These are phyloP conservation scores for Fusarium brevicatenulatum DNA, from an alignment of 2,329 filamentous ascomycete genomes.

Conservation along the genomic window DNA sequence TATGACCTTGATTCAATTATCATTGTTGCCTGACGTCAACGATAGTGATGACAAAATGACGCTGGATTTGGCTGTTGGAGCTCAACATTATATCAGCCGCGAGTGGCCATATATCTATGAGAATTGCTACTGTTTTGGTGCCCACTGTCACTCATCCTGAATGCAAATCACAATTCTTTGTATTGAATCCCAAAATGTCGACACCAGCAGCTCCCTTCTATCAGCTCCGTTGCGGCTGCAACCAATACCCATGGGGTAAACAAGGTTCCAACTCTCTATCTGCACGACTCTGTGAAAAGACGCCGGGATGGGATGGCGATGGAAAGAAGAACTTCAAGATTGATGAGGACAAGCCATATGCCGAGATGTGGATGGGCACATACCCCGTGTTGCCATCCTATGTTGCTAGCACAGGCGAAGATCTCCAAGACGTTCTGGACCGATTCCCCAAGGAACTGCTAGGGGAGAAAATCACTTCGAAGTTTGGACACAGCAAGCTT, in stretches of 20 bases:
- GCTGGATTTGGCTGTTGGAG: not conserved
- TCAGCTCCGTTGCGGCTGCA: conserved; percentile 58
- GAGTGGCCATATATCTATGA: not conserved
- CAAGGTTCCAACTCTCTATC: conserved; percentile 72
- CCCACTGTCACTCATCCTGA: too few relatives aligned
- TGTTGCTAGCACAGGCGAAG: conserved; percentile 69
- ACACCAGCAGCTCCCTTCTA: conserved; percentile 50
- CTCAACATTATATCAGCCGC: not conserved
- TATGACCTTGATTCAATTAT: conserved; percentile 1
- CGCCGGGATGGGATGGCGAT: conserved; percentile 58
- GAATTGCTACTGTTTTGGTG: too few relatives aligned
- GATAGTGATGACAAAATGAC: conserved; percentile 41
- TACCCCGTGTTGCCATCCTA: conserved; percentile 77
- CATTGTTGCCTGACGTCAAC: conserved; percentile 36
- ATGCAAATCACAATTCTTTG: not conserved
- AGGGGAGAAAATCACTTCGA: conserved; percentile 68
- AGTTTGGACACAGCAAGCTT: conserved; percentile 69
- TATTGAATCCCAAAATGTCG: conserved; percentile 20
- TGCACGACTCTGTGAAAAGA: conserved; percentile 72
- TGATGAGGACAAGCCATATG: conserved; percentile 71
- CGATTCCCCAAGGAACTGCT: conserved; percentile 70
- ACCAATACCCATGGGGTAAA: conserved; percentile 78
- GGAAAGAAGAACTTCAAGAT: conserved; percentile 63
- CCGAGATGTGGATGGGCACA: conserved; percentile 80
- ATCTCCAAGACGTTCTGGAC: conserved; percentile 72